Percentiles rank a stretch among this genome's conserved stretches.
Evolutionary conservation across 805 yeast genomes (phyloP).

Genomic region (Saccharomycopsis fibuligera): DNA sequence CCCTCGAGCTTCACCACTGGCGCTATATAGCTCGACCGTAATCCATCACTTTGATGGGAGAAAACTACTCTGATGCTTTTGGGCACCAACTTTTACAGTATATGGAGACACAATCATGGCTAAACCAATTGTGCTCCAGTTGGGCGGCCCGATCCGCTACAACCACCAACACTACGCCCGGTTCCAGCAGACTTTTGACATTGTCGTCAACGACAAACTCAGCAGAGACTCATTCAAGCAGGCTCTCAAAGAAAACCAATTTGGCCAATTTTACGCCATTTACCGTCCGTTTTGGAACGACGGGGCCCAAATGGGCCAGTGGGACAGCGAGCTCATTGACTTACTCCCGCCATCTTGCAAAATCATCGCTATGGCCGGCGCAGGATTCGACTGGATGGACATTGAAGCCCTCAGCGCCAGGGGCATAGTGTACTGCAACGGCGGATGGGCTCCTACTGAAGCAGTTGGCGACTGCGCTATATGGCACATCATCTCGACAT

Average conservation of each 20-base stretch:
- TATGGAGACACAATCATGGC: no score
- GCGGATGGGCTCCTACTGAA: constrained; percentile 19
- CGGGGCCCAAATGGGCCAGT: constrained; percentile 20
- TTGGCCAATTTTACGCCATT: constrained; percentile 17
- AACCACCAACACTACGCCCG: constrained; percentile 9
- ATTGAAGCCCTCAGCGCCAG: constrained; percentile 34
- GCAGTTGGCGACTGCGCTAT: constrained; percentile 19
- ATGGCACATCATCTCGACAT: constrained; percentile 18
- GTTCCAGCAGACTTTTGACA: constrained; percentile 8
- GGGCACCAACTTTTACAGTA: no score
- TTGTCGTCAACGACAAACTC: neutral
- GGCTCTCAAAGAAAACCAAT: constrained; percentile 6
- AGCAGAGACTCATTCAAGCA: constrained; percentile 7
- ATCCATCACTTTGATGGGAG: no score
- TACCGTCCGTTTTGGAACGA: constrained; percentile 21
- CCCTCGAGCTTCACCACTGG: no score
- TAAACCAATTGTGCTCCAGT: constrained; percentile 15
- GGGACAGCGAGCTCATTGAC: constrained; percentile 18
- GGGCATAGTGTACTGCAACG: constrained; percentile 28
- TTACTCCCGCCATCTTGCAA: constrained; percentile 14
- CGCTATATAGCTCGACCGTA: no score
- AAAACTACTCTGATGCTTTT: no score
- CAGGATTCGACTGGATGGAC: constrained; percentile 54
- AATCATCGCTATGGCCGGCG: constrained; percentile 29
- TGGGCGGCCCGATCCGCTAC: constrained; percentile 21